These are phyloP conservation scores for Eucalyptus erythrocorys DNA, from an alignment of 345 rosid genomes.

Conservation along the genomic window DNA sequence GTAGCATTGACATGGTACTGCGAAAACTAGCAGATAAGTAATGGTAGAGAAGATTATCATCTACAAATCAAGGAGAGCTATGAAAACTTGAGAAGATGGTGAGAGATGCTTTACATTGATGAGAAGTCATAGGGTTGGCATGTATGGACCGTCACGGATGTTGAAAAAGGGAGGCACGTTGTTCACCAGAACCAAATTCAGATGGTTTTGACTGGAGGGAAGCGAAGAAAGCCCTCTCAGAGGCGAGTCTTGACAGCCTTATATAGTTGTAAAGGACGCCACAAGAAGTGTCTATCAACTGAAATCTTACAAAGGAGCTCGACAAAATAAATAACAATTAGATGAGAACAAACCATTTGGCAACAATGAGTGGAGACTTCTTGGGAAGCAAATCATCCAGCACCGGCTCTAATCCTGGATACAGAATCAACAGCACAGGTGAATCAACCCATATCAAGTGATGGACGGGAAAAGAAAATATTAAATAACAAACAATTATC, in stretches of 20 bases:
- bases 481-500: neutral
- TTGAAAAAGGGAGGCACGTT: constrained; percentile 89
- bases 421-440: constrained; percentile 18
- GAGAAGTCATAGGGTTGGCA: constrained; percentile 97
- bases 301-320: neutral
- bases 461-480: neutral
- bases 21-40: neutral
- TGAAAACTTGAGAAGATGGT: neutral
- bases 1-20: neutral
- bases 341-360: constrained; percentile 53
- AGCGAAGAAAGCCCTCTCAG: neutral
- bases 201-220: constrained; percentile 81
- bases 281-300: neutral
- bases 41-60: neutral
- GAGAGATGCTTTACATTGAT: constrained; percentile 59
- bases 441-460: neutral
- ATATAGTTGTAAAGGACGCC: neutral
- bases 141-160: constrained; percentile 91
- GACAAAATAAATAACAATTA: neutral
- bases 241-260: neutral
- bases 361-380: constrained; percentile 77
- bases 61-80: neutral
- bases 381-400: constrained; percentile 96
- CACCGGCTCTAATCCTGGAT: constrained; percentile 87
- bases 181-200: constrained; percentile 88